Evolutionary conservation across 164 flowering plant species (phyloP), one percentile per base, ranked within the genome.

Genomic region (Chimonanthus salicifolius): DNA sequence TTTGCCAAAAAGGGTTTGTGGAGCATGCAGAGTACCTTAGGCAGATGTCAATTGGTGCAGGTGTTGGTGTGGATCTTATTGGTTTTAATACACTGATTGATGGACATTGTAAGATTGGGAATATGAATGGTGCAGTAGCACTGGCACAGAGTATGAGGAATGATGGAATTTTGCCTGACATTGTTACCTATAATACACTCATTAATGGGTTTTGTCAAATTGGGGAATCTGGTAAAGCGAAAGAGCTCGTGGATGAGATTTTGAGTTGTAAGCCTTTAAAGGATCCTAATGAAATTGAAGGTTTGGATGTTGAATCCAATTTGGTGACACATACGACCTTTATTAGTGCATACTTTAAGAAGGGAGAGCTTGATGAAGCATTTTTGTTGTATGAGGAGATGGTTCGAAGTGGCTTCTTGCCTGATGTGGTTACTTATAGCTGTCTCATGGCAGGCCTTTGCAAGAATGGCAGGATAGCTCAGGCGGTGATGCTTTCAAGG

Each of bases 371-470:
- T 6, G 88, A 89, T 43, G 90, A 92, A 83, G 97, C 92, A 33
- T 79, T 82, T 78, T 73, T 83, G 43, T 54, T 88, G 77, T 89
- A 85, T 70, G 84, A 85, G 71, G 88, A 89, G 74, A 92, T 92
- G 97, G 78, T 89, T 66, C 74, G 62, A 70, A 76, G 77, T 70
- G 98, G 94, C 8, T 45, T 88, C 47, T 80, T 84, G 63, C 97
- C 95, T 67, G 99, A 96, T 79, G 84, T 85, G 20, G 89, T 94
- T 71, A 84, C 92, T 46, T 85, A 84, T 58, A 85, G 80, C 83
- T 86, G 91, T 13, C 82, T 93, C 58, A 75, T 90, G 3, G 68
- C 84, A 74, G 92, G 89, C 47, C 88, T 93, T 71, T 92, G 94
- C 80, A 85, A 82, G 85, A 67, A 70, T 74, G 92, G 89, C 20